Evolutionary conservation across 306 rosid genomes (phyloP).

Genomic region (Malus sieversii): DNA sequence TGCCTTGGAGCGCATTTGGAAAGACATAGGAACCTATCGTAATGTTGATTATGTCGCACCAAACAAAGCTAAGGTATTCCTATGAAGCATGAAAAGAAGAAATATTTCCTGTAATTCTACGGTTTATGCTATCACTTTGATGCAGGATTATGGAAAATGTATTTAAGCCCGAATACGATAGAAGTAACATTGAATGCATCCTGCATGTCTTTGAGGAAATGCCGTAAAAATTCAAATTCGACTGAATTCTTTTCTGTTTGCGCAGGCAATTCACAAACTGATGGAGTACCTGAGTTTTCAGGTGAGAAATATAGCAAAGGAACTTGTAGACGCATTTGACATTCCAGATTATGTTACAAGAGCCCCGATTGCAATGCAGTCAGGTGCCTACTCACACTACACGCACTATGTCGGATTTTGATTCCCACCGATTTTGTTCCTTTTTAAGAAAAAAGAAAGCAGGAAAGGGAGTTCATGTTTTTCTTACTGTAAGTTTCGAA

Average conservation of each 20-base stretch:
- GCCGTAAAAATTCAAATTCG: background rate
- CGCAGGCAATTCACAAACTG: conserved; percentile 89
- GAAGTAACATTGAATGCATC: background rate
- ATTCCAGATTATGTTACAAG: conserved; percentile 71
- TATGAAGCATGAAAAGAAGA: background rate
- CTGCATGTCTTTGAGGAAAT: background rate
- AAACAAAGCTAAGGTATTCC: conserved; percentile 85
- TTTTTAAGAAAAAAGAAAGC: background rate
- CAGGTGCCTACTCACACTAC: conserved; percentile 78
- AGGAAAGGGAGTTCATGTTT: background rate
- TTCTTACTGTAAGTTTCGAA: background rate
- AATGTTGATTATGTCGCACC: conserved; percentile 96
- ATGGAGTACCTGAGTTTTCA: conserved; percentile 76
- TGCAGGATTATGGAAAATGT: background rate
- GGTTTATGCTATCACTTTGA: background rate
- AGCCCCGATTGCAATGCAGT: conserved; percentile 85
- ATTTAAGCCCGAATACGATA: background rate
- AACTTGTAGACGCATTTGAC: conserved; percentile 81
- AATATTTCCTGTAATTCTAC: background rate
- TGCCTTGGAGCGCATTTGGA: conserved; percentile 92
- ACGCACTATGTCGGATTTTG: conserved; percentile 68
- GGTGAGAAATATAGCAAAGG: conserved; percentile 79
- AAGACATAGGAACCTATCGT: conserved; percentile 96
- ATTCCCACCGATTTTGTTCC: background rate
- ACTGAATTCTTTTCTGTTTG: conserved; percentile 8